Conservation (phyloP, 2,329 filamentous ascomycete species). For the Coniochaeta sp. region DNA sequence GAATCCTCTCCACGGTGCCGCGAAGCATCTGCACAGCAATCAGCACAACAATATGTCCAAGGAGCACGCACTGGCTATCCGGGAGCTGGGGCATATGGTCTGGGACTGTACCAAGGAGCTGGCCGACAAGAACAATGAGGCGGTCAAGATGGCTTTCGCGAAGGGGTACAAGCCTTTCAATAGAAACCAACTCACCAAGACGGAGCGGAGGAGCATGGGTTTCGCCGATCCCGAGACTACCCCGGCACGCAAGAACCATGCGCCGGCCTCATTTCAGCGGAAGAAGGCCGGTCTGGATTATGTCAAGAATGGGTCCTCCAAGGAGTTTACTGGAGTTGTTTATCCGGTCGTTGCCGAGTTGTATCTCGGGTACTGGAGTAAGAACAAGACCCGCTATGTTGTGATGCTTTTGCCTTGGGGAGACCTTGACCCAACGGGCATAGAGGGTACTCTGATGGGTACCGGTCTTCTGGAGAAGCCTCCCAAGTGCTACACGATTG, state of each 20-base stretch:
- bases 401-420: conserved; percentile 30
- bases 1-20: conserved; percentile 25
- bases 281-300: neutral
- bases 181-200: conserved; percentile 14
- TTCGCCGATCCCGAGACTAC: neutral
- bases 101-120: conserved; percentile 21
- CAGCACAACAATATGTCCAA: conserved; percentile 22
- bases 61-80: conserved; percentile 20
- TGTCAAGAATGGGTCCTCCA: neutral
- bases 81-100: conserved; percentile 24
- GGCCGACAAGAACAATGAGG: conserved; percentile 23
- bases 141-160: conserved; percentile 18
- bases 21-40: conserved; percentile 26
- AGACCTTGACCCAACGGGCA: conserved; percentile 18
- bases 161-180: conserved; percentile 23
- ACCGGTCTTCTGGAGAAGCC: conserved; percentile 21
- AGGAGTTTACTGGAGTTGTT: conserved; percentile 8
- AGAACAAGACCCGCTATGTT: conserved; percentile 20
- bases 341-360: conserved; percentile 22
- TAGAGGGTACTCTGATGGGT: conserved; percentile 17
- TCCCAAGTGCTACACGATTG: conserved; percentile 26
- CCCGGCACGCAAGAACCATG: neutral
- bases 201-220: conserved; percentile 3
- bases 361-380: conserved; percentile 23
- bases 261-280: neutral